These are phyloP conservation scores for Aureobasidium sp. DNA, from an alignment of 2,329 filamentous ascomycete genomes.

Conservation along the genomic window DNA sequence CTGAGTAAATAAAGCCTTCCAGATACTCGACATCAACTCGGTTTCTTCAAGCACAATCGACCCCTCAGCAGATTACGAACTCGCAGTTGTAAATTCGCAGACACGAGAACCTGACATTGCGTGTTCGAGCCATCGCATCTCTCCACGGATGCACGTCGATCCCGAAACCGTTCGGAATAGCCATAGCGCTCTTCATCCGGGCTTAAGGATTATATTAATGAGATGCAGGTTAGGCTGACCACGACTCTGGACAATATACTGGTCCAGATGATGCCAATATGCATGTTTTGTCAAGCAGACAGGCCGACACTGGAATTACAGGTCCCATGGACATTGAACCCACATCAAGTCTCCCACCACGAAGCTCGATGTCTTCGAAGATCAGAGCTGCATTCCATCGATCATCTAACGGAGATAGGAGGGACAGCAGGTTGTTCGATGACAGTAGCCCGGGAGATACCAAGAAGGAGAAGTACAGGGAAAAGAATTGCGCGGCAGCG, in stretches of 20 bases:
- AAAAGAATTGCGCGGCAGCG: constrained; percentile 77
- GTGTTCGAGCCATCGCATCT: too few relatives aligned
- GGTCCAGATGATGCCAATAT: constrained; percentile 35
- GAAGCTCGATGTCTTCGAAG: constrained; percentile 3
- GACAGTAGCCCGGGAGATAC: constrained; percentile 26
- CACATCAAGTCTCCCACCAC: background rate
- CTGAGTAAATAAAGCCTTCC: too few relatives aligned
- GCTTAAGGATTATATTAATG: too few relatives aligned
- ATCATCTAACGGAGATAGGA: constrained; percentile 10
- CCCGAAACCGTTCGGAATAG: too few relatives aligned
- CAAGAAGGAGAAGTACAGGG: constrained; percentile 66
- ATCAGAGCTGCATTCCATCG: background rate
- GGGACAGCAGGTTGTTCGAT: constrained; percentile 28
- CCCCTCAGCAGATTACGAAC: too few relatives aligned
- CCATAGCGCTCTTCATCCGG: too few relatives aligned
- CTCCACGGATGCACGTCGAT: too few relatives aligned
- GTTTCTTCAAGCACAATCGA: too few relatives aligned
- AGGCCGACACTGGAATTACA: background rate
- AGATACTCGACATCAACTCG: too few relatives aligned
- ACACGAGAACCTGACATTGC: too few relatives aligned
- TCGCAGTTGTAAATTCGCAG: too few relatives aligned
- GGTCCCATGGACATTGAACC: background rate
- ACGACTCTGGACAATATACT: constrained; percentile 38
- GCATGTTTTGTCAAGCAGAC: background rate
- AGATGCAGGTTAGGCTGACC: too few relatives aligned